These are phyloP conservation scores for Leccinum subtestaceum DNA, from an alignment of 768 basidiomycete species.

Conservation along the genomic window DNA sequence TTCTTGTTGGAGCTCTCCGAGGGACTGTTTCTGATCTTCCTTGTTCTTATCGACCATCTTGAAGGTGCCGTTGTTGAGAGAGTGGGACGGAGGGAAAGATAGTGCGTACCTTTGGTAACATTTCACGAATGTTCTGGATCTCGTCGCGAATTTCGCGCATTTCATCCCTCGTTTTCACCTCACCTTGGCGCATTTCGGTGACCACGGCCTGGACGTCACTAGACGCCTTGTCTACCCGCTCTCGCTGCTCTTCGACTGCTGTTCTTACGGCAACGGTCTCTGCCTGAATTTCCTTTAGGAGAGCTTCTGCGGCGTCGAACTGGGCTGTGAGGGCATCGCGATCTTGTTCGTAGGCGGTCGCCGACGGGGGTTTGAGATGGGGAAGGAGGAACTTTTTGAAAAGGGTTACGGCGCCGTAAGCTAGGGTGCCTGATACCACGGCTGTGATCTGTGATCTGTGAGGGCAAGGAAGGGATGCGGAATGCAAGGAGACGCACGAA, in stretches of 20 bases:
- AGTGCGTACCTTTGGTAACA: conserved; percentile 81
- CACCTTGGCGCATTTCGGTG: conserved; percentile 72
- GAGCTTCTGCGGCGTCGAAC: conserved; percentile 83
- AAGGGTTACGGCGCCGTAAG: conserved; percentile 75
- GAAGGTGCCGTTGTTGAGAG: not conserved
- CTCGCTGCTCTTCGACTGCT: conserved; percentile 75
- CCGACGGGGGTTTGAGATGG: conserved; percentile 83
- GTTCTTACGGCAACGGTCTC: conserved; percentile 71
- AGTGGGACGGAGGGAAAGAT: not conserved
- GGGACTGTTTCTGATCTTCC: conserved; percentile 76
- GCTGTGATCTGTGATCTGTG: conserved; percentile 71
- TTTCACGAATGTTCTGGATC: conserved; percentile 83
- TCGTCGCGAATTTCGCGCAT: conserved; percentile 92
- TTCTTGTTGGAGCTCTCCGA: conserved; percentile 88
- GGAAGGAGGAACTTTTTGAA: conserved; percentile 92
- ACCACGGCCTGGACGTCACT: conserved; percentile 71
- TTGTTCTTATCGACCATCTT: conserved; percentile 96
- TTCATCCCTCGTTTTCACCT: conserved; percentile 77
- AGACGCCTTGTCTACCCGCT: conserved; percentile 67
- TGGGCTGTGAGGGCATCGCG: conserved; percentile 81
- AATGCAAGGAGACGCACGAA: conserved; percentile 60
- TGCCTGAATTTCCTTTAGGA: conserved; percentile 75
- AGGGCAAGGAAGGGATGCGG: conserved; percentile 14
- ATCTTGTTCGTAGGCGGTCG: conserved; percentile 87
- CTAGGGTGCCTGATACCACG: conserved; percentile 81